These are phyloP conservation scores for Cyclotella atomus DNA, from an alignment of 108 stramenopile species.

Conservation along the genomic window DNA sequence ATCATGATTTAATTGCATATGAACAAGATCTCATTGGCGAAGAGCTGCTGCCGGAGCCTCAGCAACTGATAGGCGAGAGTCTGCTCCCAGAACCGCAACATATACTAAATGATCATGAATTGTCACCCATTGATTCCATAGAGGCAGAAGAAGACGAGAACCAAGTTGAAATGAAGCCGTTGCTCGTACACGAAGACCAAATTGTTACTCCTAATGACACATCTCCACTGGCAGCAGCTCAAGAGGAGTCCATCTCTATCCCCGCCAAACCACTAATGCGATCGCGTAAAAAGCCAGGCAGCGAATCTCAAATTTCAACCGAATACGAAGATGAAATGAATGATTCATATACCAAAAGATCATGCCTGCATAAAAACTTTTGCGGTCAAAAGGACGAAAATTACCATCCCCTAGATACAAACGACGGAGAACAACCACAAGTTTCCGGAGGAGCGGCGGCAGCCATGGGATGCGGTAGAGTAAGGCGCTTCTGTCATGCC, in stretches of 20 bases:
- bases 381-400: background rate
- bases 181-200: too few relatives aligned
- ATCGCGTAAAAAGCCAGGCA: conserved; percentile 17
- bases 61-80: too few relatives aligned
- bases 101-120: too few relatives aligned
- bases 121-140: too few relatives aligned
- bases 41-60: too few relatives aligned
- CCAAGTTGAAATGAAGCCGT: too few relatives aligned
- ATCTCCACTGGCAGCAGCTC: background rate
- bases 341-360: background rate
- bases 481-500: conserved; percentile 29
- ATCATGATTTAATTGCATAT: too few relatives aligned
- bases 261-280: background rate
- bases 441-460: conserved; percentile 24
- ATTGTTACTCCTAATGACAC: too few relatives aligned
- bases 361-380: background rate
- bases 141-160: too few relatives aligned
- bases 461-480: conserved; percentile 36
- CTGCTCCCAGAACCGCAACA: too few relatives aligned
- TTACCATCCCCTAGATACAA: background rate
- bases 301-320: background rate
- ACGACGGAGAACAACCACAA: background rate
- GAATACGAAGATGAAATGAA: conserved; percentile 21
- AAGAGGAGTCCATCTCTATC: background rate
- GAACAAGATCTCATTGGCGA: too few relatives aligned